Base-by-base conservation (phyloP, 1,284 basidiomycete species). In the Cronartium ribicola region DNA sequence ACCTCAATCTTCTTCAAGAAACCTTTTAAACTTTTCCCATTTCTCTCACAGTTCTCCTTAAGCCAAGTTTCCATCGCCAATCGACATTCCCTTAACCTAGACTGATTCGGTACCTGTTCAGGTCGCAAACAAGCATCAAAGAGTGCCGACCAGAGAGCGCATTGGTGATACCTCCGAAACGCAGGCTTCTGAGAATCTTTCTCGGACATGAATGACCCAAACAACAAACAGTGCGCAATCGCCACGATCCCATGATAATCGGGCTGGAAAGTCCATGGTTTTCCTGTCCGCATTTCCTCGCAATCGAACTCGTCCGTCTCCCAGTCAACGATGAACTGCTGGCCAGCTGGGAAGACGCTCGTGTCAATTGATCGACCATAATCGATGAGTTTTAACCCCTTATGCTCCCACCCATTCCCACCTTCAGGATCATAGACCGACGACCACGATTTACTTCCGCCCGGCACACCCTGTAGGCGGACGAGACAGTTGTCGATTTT, bases 401-500 rank as follows among this genome's bases (percentile, higher is more conserved):
- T 94, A 81, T 84, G 83, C 57, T 83, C 81, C 96, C 96, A 98
- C 1, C 94, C 94, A 43, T 87, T 85, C 5, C 85, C 85, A 17
- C 95, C 94, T 0, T 85, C 83, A 1, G 89, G 86, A 62, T 88
- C 85, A 82, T 98, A 98, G 29, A 84, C 82, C 68, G 86, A 83
- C 1, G 88, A 86, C 90, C 95, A 94, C 0, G 86, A 84, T 3
- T 87, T 83, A 0, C 85, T 82, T 1, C 88, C 88, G 17, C 87
- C 88, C 0, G 89, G 88, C 2, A 90, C 87, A 7, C 78, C 76
- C 11, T 93, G 90, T 39, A 98, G 85, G 4, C 96, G 88, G 7
- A 98, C 84, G 13, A 99, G 86, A 81, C 94, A 97, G 82, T 99
- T 99, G 84, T 99, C 96, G 80, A 98, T 97, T 85, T 99, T 99